Conservation (phyloP, 257 asterid species). For the Nicotiana noctiflora region DNA sequence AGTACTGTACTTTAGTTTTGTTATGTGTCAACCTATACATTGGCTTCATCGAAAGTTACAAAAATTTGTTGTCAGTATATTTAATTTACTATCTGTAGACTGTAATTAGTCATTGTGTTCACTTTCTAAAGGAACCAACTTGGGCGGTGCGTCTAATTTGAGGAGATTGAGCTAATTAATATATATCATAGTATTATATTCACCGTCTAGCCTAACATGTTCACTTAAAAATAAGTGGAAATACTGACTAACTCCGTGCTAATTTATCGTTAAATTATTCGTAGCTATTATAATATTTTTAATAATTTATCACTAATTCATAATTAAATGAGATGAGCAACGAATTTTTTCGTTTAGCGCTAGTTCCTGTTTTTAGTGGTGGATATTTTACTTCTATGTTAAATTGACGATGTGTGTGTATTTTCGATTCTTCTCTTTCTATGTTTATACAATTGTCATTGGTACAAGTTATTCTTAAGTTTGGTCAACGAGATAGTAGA, state of each 20-base stretch:
- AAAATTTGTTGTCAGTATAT: background rate
- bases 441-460: background rate
- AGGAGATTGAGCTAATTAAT: background rate
- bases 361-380: too few species aligned
- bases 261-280: too few species aligned
- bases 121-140: background rate
- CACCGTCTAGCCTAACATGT: background rate
- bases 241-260: too few species aligned
- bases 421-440: too few species aligned
- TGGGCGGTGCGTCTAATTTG: background rate
- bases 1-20: too few species aligned
- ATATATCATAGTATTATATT: background rate
- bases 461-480: background rate
- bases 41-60: background rate
- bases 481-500: background rate
- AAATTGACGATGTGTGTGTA: too few species aligned
- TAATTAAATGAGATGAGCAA: too few species aligned
- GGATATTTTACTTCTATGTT: too few species aligned
- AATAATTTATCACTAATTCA: too few species aligned
- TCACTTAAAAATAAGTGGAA: too few species aligned
- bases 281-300: too few species aligned
- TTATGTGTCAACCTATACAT: background rate
- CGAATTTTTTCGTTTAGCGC: too few species aligned
- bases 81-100: background rate
- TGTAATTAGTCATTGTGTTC: background rate